Percentiles rank a stretch among this genome's conserved stretches.
These are phyloP conservation scores for Saturnispora besseyi DNA, from an alignment of 805 yeast species.

Conservation along the genomic window DNA sequence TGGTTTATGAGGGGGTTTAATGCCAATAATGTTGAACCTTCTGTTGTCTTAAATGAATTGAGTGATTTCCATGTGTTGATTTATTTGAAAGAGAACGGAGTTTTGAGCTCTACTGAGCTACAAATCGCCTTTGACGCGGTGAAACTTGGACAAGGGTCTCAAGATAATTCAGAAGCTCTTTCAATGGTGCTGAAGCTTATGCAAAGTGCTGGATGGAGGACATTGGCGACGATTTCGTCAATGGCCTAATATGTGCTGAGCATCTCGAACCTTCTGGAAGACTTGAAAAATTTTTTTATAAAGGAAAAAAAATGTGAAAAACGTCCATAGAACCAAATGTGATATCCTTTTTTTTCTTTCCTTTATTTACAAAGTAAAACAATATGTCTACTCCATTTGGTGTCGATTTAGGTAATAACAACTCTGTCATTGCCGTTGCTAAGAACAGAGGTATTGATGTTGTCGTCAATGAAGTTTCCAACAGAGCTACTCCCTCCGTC, in stretches of 20 bases:
- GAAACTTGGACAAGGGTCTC: neutral
- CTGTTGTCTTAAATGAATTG: conserved; percentile 16
- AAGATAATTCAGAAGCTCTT: neutral
- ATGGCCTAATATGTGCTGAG: conserved; percentile 9
- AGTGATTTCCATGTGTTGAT: conserved; percentile 73
- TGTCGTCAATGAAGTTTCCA: conserved; percentile 96
- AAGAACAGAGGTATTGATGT: conserved; percentile 98
- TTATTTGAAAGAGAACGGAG: conserved; percentile 32
- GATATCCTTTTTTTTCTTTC: neutral
- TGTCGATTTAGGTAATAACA: conserved; percentile 94
- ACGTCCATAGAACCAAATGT: neutral
- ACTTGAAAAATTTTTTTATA: neutral
- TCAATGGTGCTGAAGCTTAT: neutral
- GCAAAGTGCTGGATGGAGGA: conserved; percentile 62
- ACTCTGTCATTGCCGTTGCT: conserved; percentile 92
- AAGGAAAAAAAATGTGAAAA: conserved; percentile 1
- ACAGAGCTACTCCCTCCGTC: conserved; percentile 83
- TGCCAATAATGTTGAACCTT: conserved; percentile 4
- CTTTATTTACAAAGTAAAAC: neutral
- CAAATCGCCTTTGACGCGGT: neutral
- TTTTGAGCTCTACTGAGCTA: neutral
- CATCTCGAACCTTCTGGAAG: conserved; percentile 5
- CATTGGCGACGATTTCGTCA: conserved; percentile 46
- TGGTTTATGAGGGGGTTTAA: conserved; percentile 31
- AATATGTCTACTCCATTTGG: conserved; percentile 91